These are phyloP conservation scores for Metschnikowia shivogae DNA, from an alignment of 805 yeast species.

Conservation along the genomic window DNA sequence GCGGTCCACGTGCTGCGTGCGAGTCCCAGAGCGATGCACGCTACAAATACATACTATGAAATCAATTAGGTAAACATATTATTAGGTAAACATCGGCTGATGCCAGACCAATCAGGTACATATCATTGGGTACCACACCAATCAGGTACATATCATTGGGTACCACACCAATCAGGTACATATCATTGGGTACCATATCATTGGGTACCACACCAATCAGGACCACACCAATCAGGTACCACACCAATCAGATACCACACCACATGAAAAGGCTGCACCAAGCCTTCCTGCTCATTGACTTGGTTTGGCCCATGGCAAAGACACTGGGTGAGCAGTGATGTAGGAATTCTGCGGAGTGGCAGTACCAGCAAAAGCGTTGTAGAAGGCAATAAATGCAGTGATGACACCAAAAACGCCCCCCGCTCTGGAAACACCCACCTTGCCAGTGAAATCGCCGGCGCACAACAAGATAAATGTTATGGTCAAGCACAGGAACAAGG, in stretches of 20 bases:
- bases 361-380: conserved; percentile 39
- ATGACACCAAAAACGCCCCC: conserved; percentile 43
- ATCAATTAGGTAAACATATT: too few relatives aligned
- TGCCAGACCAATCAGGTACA: too few relatives aligned
- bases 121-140: too few relatives aligned
- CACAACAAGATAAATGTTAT: conserved; percentile 36
- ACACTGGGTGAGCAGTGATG: conserved; percentile 27
- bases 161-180: too few relatives aligned
- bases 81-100: too few relatives aligned
- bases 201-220: too few relatives aligned
- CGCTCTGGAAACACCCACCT: conserved; percentile 27
- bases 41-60: too few relatives aligned
- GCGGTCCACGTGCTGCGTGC: conserved; percentile 6
- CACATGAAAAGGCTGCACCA: too few relatives aligned
- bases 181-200: too few relatives aligned
- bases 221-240: too few relatives aligned
- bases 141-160: too few relatives aligned
- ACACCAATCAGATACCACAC: too few relatives aligned
- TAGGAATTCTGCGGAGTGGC: conserved; percentile 35
- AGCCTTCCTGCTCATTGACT: not conserved
- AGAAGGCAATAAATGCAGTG: conserved; percentile 36
- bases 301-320: conserved; percentile 19
- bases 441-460: conserved; percentile 30
- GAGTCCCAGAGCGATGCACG: not conserved
- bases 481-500: conserved; percentile 28